These are phyloP conservation scores for Fistulifera solaris DNA, from an alignment of 108 stramenopile genomes.

Conservation along the genomic window DNA sequence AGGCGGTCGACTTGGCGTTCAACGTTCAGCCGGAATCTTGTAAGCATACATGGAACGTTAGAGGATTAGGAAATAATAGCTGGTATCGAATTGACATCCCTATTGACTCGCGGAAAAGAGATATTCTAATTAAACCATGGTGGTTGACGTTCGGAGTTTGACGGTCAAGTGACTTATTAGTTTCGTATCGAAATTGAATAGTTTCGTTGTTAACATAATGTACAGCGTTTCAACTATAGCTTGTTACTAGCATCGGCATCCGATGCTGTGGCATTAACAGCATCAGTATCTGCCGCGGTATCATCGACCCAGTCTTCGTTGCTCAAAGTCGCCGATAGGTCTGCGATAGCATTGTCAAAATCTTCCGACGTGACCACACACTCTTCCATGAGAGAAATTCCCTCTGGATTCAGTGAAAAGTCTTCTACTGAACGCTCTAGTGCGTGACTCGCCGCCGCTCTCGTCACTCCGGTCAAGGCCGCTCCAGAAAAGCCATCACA, in stretches of 20 bases:
- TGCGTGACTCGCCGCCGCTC: conserved; percentile 73
- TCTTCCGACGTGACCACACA: background rate
- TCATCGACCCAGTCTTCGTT: background rate
- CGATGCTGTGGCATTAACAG: no score
- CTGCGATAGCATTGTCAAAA: background rate
- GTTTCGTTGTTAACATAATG: no score
- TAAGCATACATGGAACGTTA: conserved; percentile 72
- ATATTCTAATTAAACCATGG: no score
- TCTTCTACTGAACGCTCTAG: conserved; percentile 59
- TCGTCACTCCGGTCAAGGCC: conserved; percentile 57
- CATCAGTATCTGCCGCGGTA: no score
- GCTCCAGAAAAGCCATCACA: conserved; percentile 78
- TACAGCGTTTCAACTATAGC: no score
- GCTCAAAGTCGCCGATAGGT: background rate
- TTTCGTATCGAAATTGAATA: no score
- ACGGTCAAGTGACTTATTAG: no score
- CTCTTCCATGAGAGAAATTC: background rate
- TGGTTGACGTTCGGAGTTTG: no score
- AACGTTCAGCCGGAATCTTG: conserved; percentile 72
- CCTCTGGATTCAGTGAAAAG: no score
- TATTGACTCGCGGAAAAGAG: no score
- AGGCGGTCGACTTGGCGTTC: conserved; percentile 69
- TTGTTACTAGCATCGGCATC: no score
- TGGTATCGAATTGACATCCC: conserved; percentile 31
- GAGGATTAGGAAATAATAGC: conserved; percentile 75